These are phyloP conservation scores for Lupinus albus DNA, from an alignment of 306 rosid species.

Conservation along the genomic window DNA sequence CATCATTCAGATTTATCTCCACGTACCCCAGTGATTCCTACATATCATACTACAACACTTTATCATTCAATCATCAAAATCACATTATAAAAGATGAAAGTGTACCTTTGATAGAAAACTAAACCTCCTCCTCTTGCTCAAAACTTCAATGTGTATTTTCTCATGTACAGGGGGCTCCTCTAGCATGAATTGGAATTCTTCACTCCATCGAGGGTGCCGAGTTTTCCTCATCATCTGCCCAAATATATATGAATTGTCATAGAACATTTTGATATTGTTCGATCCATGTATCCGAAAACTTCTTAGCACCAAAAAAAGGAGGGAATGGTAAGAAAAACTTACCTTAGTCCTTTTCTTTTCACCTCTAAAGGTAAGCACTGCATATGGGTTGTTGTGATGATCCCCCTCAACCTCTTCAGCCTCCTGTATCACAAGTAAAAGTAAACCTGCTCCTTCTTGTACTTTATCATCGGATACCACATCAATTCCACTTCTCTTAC, in stretches of 20 bases:
- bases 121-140: constrained; percentile 63
- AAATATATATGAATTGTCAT: too few species aligned
- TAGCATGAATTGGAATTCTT: constrained; percentile 85
- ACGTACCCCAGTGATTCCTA: constrained; percentile 82
- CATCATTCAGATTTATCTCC: constrained; percentile 76
- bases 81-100: too few species aligned
- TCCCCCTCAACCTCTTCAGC: constrained; percentile 85
- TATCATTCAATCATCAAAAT: too few species aligned
- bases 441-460: constrained; percentile 72
- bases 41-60: background rate
- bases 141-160: constrained; percentile 74
- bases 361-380: constrained; percentile 65
- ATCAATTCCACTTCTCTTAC: constrained; percentile 49
- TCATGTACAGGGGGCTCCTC: constrained; percentile 86
- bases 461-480: constrained; percentile 50
- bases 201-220: too few species aligned
- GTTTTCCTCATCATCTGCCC: too few species aligned
- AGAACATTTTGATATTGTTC: too few species aligned
- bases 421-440: constrained; percentile 63
- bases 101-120: constrained; percentile 68
- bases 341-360: constrained; percentile 87
- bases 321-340: background rate
- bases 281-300: too few species aligned
- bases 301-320: too few species aligned
- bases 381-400: constrained; percentile 82